Evolutionary conservation across 139 green algal species (phyloP), one percentile per base, ranked within the genome.

Genomic region (Micractinium conductrix): DNA sequence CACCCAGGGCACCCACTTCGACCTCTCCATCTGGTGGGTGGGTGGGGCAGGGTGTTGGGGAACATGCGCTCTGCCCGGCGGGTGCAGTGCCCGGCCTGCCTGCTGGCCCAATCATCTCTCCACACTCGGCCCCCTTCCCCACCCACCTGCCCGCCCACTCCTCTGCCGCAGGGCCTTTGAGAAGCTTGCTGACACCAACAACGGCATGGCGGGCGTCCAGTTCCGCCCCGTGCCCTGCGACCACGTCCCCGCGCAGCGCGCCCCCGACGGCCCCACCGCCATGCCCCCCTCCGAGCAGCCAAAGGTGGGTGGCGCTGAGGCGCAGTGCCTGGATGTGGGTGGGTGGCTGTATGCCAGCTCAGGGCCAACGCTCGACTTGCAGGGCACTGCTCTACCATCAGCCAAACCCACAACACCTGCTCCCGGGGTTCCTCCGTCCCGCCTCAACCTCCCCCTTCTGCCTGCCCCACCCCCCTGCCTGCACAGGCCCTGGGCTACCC

Each of bases 1-100:
- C 50, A 80, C 65, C 22, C 63, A 82, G 33, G 60, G 69, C 60
- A 75, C 76, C 24, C 86, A 89, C 60, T 75, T 85, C 43, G 86
- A 89, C 44, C 35, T 89, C 40, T 81, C 60, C 35, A 67, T 89
- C 42, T 89, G 86, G 85, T 84, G 78, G 63, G 62, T 16, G n/a
- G 22, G 14, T 0, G 8, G 7, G 24, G 37, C 37, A 30, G 38
- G 22, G 75, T n/a, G 22, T 0, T 19, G 33, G 24, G 21, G 7
- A 24, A 24, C 55, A 1, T 21, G 2, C 43, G 55, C 2, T 62
- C 5, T 6, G 24, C 21, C 45, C 53, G 30, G 5, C 26, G 53
- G 19, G 2, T 5, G 53, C 53, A 62, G 53, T 30, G 48, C 37
- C 48, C 35, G 53, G 10, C 35, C 16, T 9, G 17, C 45, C 16